Base-by-base conservation (phyloP, 2,329 filamentous ascomycete genomes). In the Aspergillus fructus region DNA sequence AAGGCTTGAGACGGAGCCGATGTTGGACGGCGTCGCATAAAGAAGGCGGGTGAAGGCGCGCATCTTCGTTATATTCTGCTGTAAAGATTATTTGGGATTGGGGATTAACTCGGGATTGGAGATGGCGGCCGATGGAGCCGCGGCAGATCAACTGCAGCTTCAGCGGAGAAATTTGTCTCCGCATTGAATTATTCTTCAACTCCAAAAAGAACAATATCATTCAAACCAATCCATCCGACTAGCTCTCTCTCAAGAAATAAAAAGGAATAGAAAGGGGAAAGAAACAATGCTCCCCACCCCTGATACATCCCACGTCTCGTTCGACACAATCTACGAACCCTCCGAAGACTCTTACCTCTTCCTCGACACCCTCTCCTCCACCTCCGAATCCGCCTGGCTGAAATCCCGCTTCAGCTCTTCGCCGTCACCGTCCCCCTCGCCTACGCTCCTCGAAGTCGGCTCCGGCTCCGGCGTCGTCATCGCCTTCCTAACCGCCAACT, bases 301-400 rank as follows among this genome's bases (percentile, higher is more conserved):
- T 13, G 90, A 91, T 57, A 99, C 94, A 3, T 90, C 90, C 21
- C 94, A 99, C 77, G 90, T 97, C 59, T 85, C 89, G 54, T 96
- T 93, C 76, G 85, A 90, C 73, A 86, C 89, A 55, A 88, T 97
- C 65, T 99, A 99, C 77, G 93, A 97, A 71, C 94, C 94, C 37
- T 89, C 93, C 11, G 94, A 99, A 76, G 94, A 99, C 78, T 97
- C 93, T 5, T 99, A 91, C 71, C 85, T 99, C 45, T 84, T 99
- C 49, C 85, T 99, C 30, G 93, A 99, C 77, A 96, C 93, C 0
- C 83, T 99, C 45, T 93, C 93, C 0, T 89, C 87, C 2, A 58
- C 79, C 0, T 72, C 83, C 2, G 91, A 96, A 75, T 84, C 80
- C 4, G 64, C 77, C 23, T 96, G 91, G 73, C 84, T 97, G 19